Percentiles rank a stretch among this genome's conserved stretches.
These are phyloP conservation scores for Aspergillus puulaauensis DNA, from an alignment of 2,329 filamentous ascomycete species.

Conservation along the genomic window DNA sequence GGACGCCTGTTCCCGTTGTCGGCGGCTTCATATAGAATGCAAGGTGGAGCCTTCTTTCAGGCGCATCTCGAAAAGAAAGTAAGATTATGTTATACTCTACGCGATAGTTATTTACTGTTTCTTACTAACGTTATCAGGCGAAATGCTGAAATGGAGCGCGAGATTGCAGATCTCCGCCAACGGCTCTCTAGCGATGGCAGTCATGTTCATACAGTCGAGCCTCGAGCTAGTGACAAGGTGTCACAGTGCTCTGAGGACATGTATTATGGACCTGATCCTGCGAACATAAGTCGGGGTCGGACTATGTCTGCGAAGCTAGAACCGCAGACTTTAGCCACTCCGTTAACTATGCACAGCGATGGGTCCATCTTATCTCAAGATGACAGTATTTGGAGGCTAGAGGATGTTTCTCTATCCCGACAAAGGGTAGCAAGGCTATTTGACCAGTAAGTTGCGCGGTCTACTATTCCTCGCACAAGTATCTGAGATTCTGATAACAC, in stretches of 20 bases:
- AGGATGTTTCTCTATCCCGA: conserved; percentile 42
- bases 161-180: conserved; percentile 50
- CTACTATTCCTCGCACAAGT: neutral
- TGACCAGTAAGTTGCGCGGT: conserved; percentile 34
- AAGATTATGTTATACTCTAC: neutral
- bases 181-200: conserved; percentile 37
- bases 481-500: neutral
- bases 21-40: conserved; percentile 61
- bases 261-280: conserved; percentile 31
- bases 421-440: conserved; percentile 43
- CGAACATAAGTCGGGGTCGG: conserved; percentile 26
- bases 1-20: conserved; percentile 59
- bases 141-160: conserved; percentile 63
- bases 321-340: conserved; percentile 31
- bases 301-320: conserved; percentile 37
- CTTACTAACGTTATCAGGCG: conserved; percentile 42
- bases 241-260: conserved; percentile 37
- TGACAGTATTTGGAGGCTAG: conserved; percentile 50
- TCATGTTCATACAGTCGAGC: conserved; percentile 21
- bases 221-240: conserved; percentile 29
- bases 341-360: conserved; percentile 32
- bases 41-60: conserved; percentile 67
- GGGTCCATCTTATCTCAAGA: conserved; percentile 38
- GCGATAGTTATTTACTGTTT: neutral
- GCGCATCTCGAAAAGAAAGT: conserved; percentile 61